Conservation (phyloP, 352 stramenopile species). For the Globisporangium acanthophoron region DNA sequence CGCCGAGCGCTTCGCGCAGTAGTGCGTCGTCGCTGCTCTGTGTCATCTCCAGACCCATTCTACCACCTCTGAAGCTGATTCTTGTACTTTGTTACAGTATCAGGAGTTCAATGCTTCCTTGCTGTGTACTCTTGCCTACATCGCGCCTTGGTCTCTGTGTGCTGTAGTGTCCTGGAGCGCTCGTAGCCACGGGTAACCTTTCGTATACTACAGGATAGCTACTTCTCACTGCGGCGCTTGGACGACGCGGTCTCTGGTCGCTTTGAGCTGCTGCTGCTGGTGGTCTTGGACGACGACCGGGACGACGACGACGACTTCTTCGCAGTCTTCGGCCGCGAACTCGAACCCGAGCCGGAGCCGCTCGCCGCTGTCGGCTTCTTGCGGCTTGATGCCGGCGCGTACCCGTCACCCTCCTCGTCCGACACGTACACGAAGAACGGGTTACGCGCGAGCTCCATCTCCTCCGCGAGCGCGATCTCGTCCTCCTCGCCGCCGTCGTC, state of each 20-base stretch:
- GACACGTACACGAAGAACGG: conserved; percentile 84
- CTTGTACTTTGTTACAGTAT: too few relatives aligned
- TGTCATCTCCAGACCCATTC: too few relatives aligned
- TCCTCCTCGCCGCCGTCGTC: conserved; percentile 42
- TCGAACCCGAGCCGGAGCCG: conserved; percentile 2
- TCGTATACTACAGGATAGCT: background rate
- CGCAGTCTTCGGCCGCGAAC: conserved; percentile 41
- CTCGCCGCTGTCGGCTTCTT: conserved; percentile 24
- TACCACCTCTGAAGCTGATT: too few relatives aligned
- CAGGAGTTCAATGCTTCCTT: too few relatives aligned
- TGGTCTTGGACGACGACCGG: conserved; percentile 18
- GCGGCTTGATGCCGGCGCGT: conserved; percentile 51
- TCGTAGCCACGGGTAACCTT: too few relatives aligned
- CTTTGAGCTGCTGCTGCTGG: conserved; percentile 24
- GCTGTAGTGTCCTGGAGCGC: too few relatives aligned
- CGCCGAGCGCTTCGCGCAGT: too few relatives aligned
- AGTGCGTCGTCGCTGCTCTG: too few relatives aligned
- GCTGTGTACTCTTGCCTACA: too few relatives aligned
- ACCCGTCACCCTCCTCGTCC: conserved; percentile 75
- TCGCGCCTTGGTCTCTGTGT: too few relatives aligned
- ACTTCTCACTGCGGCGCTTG: conserved; percentile 53
- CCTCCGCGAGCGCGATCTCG: conserved; percentile 57
- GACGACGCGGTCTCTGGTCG: conserved; percentile 49
- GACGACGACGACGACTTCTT: conserved; percentile 46
- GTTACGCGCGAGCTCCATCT: conserved; percentile 66